Evolutionary conservation across 1,284 basidiomycete genomes (phyloP), one percentile per base, ranked within the genome.

Genomic region (Leccinum solheimii): DNA sequence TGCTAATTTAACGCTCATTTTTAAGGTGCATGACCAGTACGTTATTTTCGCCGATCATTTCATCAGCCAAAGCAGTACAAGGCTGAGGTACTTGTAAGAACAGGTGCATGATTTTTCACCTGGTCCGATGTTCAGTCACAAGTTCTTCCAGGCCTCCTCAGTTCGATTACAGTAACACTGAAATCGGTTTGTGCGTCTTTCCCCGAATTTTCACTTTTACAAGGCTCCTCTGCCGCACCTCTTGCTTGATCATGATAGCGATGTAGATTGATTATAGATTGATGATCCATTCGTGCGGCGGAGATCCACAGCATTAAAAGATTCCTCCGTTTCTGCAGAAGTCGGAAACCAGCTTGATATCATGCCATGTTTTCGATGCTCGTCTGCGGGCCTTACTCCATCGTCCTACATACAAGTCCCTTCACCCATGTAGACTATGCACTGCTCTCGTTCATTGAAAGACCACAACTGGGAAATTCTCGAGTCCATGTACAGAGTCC

Each of bases 91-190:
- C 27, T 11, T 32, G 10, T 11, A 26, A 30, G 38, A 36, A 19
- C 16, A 54, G 16, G 61, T 32, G 40, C 60, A 19, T 27, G 19
- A 19, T 63, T 36, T 67, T 80, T 32, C 71, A 80, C 67, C 34
- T 34, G 34, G 72, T 73, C 5, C 67, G 65, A 21, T 73, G 75
- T 23, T 54, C 50, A 23, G 43, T 45, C 57, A 34, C 59, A 51
- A 9, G 32, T 82, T 78, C 66, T 72, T 84, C 30, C 6, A 32
- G 16, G 26, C 9, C 2, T 85, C n/a, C 79, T 83, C 59, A 80
- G 86, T 60, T 86, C 56, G 81, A 86, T 64, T 83, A 78, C 53
- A 77, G 83, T 62, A 83, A 86, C 69, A 76, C 76, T 4, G 77
- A 13, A 80, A 40, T 84, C 81, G 82, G 78, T 83, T 68, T n/a